These are phyloP conservation scores for Helotiales sp. DNA, from an alignment of 2,329 filamentous ascomycete genomes.

Conservation along the genomic window DNA sequence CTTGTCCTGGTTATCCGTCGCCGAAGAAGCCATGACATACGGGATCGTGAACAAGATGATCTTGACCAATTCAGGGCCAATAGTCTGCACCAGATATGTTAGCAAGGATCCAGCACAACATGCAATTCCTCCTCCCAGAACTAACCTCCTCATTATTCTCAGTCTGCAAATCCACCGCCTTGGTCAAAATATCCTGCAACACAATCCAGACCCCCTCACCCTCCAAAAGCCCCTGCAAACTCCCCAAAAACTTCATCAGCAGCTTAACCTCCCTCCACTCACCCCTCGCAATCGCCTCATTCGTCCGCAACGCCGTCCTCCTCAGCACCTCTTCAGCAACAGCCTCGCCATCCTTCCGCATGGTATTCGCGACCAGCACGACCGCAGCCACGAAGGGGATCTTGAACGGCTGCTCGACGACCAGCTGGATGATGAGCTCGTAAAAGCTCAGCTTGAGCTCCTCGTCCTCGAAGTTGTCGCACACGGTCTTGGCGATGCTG, in stretches of 20 bases:
- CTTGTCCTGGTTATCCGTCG: constrained; percentile 71
- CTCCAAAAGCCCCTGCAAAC: constrained; percentile 78
- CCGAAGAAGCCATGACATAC: constrained; percentile 80
- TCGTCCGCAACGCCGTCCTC: constrained; percentile 63
- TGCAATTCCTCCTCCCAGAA: constrained; percentile 30
- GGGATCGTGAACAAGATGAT: constrained; percentile 95
- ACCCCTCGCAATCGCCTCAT: constrained; percentile 71
- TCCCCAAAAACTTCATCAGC: constrained; percentile 85
- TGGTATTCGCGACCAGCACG: constrained; percentile 77
- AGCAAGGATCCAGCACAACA: constrained; percentile 11
- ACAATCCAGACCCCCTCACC: constrained; percentile 85
- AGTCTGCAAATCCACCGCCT: constrained; percentile 92
- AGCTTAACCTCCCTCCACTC: constrained; percentile 93
- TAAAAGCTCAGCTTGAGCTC: constrained; percentile 76
- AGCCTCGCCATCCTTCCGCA: constrained; percentile 75
- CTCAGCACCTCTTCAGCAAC: constrained; percentile 73
- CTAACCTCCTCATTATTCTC: constrained; percentile 90
- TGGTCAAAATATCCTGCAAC: constrained; percentile 86
- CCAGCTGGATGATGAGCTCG: constrained; percentile 74
- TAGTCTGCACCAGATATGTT: constrained; percentile 51
- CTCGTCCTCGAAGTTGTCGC: constrained; percentile 85
- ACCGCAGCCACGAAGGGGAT: constrained; percentile 92
- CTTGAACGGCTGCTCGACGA: constrained; percentile 92
- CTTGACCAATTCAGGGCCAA: constrained; percentile 88
- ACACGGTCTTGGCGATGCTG: constrained; percentile 74